Evolutionary conservation across 2,329 filamentous ascomycete genomes (phyloP).

Genomic region (Trichoderma simmonsii): DNA sequence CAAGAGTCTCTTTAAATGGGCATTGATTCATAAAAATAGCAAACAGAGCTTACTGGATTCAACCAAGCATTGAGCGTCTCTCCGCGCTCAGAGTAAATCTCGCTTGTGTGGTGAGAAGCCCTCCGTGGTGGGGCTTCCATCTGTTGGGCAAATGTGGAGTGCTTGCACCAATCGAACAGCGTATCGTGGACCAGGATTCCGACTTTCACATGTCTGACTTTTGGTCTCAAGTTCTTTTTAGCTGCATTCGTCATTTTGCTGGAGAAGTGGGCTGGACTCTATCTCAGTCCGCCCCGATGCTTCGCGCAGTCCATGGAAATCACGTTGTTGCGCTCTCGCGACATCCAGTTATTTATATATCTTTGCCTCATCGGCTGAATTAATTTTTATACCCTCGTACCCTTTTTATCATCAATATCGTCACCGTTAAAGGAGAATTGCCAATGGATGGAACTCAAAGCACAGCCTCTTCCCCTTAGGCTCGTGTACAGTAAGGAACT

Average conservation of each 20-base stretch:
- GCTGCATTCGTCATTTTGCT: slow-evolving; percentile 13
- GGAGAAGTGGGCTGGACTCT: slow-evolving; percentile 1
- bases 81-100: background rate
- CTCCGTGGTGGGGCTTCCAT: background rate
- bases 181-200: background rate
- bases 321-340: slow-evolving; percentile 1
- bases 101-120: slow-evolving; percentile 11
- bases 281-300: background rate
- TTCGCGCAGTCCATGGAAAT: background rate
- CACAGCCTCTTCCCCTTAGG: background rate
- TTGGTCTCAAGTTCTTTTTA: background rate
- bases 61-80: background rate
- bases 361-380: background rate
- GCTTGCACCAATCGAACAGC: background rate
- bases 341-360: background rate
- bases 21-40: background rate
- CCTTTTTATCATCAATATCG: background rate
- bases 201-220: slow-evolving; percentile 16
- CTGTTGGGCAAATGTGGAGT: slow-evolving; percentile 15
- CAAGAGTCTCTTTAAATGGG: background rate
- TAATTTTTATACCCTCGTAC: background rate
- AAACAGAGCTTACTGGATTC: background rate
- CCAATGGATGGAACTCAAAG: background rate
- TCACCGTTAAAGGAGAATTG: background rate
- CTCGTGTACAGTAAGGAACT: background rate